Conservation (phyloP, 2,329 filamentous ascomycete species). For the Aspergillus sp. region DNA sequence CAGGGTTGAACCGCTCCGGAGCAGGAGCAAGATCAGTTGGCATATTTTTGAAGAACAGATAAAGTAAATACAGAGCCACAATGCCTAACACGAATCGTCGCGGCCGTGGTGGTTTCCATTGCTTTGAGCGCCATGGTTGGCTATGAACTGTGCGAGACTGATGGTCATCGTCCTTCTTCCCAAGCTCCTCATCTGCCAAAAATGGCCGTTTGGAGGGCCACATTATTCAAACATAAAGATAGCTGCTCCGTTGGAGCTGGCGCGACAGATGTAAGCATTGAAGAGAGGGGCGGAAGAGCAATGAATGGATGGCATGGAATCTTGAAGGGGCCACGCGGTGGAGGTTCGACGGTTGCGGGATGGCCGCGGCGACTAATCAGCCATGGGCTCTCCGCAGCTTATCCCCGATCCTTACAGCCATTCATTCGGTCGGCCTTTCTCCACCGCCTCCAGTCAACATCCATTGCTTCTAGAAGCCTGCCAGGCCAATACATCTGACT, state of each 20-base stretch:
- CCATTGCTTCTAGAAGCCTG: background rate
- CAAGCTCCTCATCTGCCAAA: constrained; percentile 62
- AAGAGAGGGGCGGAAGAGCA: background rate
- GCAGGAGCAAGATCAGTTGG: constrained; percentile 51
- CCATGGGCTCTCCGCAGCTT: background rate
- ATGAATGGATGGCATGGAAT: background rate
- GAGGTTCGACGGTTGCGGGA: constrained; percentile 12
- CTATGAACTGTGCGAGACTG: constrained; percentile 37
- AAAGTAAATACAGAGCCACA: constrained; percentile 55
- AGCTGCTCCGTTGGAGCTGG: constrained; percentile 27
- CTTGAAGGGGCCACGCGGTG: background rate
- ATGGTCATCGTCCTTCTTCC: constrained; percentile 67
- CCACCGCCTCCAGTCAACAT: background rate
- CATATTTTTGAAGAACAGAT: constrained; percentile 66
- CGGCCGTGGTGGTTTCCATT: constrained; percentile 38
- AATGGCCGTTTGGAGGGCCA: constrained; percentile 45
- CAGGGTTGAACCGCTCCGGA: constrained; percentile 33
- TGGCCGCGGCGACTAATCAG: constrained; percentile 4
- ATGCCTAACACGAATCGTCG: constrained; percentile 55
- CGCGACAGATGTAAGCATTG: constrained; percentile 13
- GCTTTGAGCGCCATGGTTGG: constrained; percentile 34
- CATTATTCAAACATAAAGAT: constrained; percentile 35
- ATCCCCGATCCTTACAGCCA: constrained; percentile 4
- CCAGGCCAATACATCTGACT: background rate
- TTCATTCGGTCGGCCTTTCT: background rate